phyloP scores from a whole-genome alignment of 2,329 filamentous ascomycete genomes.

The Leptographium procerum region DNA sequence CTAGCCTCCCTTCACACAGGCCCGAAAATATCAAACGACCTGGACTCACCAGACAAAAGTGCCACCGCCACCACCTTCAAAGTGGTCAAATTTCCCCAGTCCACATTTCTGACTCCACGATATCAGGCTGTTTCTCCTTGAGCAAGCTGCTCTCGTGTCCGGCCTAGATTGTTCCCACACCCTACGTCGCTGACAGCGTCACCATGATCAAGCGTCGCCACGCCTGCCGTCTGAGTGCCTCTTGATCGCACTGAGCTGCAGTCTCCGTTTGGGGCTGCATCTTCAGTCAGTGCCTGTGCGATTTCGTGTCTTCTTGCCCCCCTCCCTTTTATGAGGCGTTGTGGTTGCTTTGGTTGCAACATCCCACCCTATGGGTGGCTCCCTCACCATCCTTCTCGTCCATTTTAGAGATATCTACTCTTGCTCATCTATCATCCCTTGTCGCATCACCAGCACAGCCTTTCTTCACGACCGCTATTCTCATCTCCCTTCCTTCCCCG shows the following conservation, averaged over 20 bases:
- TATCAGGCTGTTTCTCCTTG: too few species aligned
- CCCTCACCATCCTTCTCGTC: background rate
- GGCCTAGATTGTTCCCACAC: too few species aligned
- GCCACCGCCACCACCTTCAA: background rate
- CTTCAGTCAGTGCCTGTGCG: background rate
- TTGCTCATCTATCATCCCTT: too few species aligned
- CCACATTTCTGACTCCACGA: too few species aligned
- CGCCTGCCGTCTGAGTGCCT: background rate
- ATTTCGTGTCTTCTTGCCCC: background rate
- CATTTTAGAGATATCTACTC: background rate
- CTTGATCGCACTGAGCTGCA: too few species aligned
- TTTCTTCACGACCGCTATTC: background rate
- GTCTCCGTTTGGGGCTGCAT: too few species aligned
- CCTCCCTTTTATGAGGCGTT: background rate
- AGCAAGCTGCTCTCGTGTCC: background rate
- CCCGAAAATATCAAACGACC: background rate
- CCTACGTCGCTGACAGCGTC: background rate
- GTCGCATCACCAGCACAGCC: too few species aligned
- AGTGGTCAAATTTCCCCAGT: background rate
- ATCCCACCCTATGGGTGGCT: background rate
- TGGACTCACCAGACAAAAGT: background rate
- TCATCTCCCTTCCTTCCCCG: background rate
- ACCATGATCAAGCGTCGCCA: background rate
- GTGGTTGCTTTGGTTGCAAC: background rate
- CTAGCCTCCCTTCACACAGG: background rate